Percentiles rank a stretch among this genome's conserved stretches.
These are phyloP conservation scores for Penicillium paneum DNA, from an alignment of 2,329 filamentous ascomycete genomes.

Conservation along the genomic window DNA sequence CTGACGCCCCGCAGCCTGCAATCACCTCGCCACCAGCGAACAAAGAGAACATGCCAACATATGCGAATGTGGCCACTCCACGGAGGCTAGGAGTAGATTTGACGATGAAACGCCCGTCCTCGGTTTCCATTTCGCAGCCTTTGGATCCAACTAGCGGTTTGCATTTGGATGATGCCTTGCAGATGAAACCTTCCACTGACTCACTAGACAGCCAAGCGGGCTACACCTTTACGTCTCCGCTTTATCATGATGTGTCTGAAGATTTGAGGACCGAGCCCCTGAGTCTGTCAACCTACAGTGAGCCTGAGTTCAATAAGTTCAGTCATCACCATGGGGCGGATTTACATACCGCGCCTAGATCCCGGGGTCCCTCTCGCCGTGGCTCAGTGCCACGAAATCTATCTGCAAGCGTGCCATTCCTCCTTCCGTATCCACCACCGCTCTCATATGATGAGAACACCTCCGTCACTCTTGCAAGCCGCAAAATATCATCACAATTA, in stretches of 20 bases:
- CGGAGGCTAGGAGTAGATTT: constrained; percentile 18
- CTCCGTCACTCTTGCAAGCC: constrained; percentile 28
- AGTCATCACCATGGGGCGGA: constrained; percentile 18
- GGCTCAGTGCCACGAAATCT: constrained; percentile 19
- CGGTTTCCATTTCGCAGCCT: constrained; percentile 17
- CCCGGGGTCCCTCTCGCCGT: constrained; percentile 25
- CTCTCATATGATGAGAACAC: constrained; percentile 38
- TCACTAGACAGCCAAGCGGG: constrained; percentile 27
- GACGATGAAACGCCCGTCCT: constrained; percentile 20
- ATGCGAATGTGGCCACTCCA: constrained; percentile 33
- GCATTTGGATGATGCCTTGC: constrained; percentile 11
- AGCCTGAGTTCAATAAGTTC: constrained; percentile 26
- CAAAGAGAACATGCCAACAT: constrained; percentile 34
- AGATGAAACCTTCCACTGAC: constrained; percentile 32
- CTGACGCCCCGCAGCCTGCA: constrained; percentile 10
- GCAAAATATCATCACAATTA: constrained; percentile 11
- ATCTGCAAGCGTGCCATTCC: constrained; percentile 28
- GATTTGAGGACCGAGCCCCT: constrained; percentile 28
- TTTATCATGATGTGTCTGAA: constrained; percentile 23
- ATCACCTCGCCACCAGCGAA: constrained; percentile 4
- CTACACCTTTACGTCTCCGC: constrained; percentile 28
- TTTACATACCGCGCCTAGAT: constrained; percentile 25
- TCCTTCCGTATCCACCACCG: constrained; percentile 21
- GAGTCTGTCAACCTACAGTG: constrained; percentile 33
- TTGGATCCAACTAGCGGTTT: constrained; percentile 16